These are phyloP conservation scores for Phytophthora colocasiae DNA, from an alignment of 352 stramenopile species.

Conservation along the genomic window DNA sequence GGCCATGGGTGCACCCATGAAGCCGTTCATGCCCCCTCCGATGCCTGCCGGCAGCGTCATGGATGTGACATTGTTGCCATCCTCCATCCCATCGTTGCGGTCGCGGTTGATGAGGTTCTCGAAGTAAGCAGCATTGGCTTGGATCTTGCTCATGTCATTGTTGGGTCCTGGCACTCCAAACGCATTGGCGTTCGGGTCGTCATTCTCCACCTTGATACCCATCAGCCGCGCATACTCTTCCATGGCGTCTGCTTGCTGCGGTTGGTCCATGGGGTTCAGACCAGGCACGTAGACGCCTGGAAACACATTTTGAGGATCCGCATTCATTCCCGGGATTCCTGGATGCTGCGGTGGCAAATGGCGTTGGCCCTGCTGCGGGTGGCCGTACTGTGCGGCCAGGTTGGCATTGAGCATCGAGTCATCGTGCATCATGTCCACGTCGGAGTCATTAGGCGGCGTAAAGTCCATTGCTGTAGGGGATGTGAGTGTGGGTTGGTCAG, in stretches of 20 bases:
- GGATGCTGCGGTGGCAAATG: constrained; percentile 13
- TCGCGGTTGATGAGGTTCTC: constrained; percentile 76
- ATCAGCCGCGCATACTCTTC: constrained; percentile 87
- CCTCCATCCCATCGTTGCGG: constrained; percentile 51
- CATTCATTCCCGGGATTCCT: constrained; percentile 13
- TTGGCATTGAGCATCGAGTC: constrained; percentile 64
- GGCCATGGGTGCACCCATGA: constrained; percentile 44
- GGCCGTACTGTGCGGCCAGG: constrained; percentile 53
- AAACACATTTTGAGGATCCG: constrained; percentile 39
- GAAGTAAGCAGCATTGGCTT: constrained; percentile 85
- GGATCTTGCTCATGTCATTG: constrained; percentile 71
- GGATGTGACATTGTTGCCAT: constrained; percentile 62
- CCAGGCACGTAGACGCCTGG: constrained; percentile 59
- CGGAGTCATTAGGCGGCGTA: constrained; percentile 52
- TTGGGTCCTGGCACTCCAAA: constrained; percentile 32
- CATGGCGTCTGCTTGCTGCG: constrained; percentile 59
- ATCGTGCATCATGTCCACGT: constrained; percentile 85
- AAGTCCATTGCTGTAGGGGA: constrained; percentile 55
- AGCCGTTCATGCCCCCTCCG: constrained; percentile 67
- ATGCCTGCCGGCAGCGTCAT: constrained; percentile 75
- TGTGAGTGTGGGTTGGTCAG: not conserved
- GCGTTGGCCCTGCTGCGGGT: constrained; percentile 34
- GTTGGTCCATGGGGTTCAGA: constrained; percentile 53
- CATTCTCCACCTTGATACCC: constrained; percentile 82
- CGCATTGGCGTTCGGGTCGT: constrained; percentile 53